Evolutionary conservation across 805 yeast species (phyloP), one percentile per base, ranked within the genome.

Genomic region (Ogataea kodamae): DNA sequence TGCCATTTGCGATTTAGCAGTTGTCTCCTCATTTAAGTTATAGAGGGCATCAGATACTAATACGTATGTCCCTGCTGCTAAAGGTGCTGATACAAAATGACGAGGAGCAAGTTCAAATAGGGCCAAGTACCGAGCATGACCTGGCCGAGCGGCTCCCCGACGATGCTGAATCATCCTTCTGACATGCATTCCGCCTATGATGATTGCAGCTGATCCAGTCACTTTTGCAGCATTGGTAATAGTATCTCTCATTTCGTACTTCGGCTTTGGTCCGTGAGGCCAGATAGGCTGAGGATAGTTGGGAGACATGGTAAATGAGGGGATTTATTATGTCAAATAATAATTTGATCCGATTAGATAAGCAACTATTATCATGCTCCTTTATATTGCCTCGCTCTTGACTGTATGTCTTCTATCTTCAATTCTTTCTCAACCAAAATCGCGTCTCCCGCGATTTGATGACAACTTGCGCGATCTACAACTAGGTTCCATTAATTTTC

Each of bases 401-500:
- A 18, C 23, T 11, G 22, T 27, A 11, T 18, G 20, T 15, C 18
- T 27, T 14, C 9, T 27, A 15, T 27, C 19, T 6, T 26, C 28
- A 6, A 18, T 23, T 22, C 28, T 23, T 22, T 33, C 37, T 6
- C 37, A 27, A 14, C 31, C 27, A 6, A 33, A 27, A 12, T 11
- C 32, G 8, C 19, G 49, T 24, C 39, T 44, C 5, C 68, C 70
- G 5, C 49, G 55, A 9, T 57, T 52, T 22, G 38, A 59, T 25
- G 69, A 68, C 9, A 44, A 52, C 5, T 51, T 73, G 23, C 60
- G 92, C 32, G 72, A 73, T n/a, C 50, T 88, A 18, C 51, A 58
- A 8, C 69, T 88, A 72, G 88, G 89, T 0, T 74, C 79, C 36
- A 37, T 92, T 28, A 90, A 92, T 61, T 85, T 92, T 48, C 50